Conservation (phyloP, 306 rosid species). For the Rubus parviflorus region DNA sequence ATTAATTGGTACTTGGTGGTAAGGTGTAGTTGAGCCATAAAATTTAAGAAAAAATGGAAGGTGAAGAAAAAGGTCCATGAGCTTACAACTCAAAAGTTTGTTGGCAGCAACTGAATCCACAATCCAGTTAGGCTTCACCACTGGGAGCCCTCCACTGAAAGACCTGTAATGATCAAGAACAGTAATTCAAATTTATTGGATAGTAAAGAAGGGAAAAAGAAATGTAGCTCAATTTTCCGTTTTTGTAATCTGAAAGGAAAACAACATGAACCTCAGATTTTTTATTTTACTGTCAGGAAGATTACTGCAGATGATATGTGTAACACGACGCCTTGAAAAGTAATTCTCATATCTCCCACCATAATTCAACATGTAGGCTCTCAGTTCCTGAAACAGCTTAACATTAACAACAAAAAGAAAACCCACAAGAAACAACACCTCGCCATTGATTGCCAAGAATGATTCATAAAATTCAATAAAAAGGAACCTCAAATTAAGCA, state of each 20-base stretch:
- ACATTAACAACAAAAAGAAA: constrained; percentile 5
- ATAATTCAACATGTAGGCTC: constrained; percentile 68
- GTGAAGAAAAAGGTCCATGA: background rate
- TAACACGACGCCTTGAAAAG: constrained; percentile 71
- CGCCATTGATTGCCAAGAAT: background rate
- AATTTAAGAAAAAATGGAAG: constrained; percentile 3
- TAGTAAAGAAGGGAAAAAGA: background rate
- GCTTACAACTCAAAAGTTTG: constrained; percentile 83
- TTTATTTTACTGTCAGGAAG: constrained; percentile 74
- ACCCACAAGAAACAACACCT: background rate
- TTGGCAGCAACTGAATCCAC: constrained; percentile 79
- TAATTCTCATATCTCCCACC: constrained; percentile 92
- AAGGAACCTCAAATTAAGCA: background rate
- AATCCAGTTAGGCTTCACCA: constrained; percentile 90
- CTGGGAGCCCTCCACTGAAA: constrained; percentile 88
- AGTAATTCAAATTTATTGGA: constrained; percentile 12
- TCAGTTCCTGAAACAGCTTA: constrained; percentile 65
- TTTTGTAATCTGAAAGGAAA: background rate
- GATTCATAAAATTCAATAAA: background rate
- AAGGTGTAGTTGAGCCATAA: background rate
- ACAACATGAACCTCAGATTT: constrained; percentile 62
- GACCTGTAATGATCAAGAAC: constrained; percentile 52
- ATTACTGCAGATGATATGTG: constrained; percentile 90
- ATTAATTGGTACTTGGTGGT: background rate
- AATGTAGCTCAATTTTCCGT: background rate